phyloP scores from a whole-genome alignment of 1,284 basidiomycete genomes.

The Vanrija sp. region DNA sequence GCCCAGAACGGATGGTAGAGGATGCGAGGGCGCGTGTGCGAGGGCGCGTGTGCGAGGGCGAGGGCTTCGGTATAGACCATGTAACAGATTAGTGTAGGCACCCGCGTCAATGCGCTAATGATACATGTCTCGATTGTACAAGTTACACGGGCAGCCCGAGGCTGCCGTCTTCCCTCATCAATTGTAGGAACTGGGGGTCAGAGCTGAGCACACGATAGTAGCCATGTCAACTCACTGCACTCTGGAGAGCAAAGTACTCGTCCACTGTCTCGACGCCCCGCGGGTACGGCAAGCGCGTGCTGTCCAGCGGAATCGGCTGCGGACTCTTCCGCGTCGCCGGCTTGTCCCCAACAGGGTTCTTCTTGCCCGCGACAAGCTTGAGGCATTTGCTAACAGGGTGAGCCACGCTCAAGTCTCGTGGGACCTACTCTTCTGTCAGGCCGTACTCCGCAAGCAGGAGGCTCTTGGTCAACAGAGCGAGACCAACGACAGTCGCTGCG shows the following conservation, averaged over 20 bases:
- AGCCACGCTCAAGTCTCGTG: not conserved
- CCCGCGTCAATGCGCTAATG: not conserved
- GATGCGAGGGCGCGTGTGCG: too few relatives aligned
- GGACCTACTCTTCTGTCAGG: slow-evolving; percentile 75
- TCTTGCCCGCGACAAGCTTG: slow-evolving; percentile 79
- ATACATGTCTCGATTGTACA: not conserved
- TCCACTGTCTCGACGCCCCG: slow-evolving; percentile 35
- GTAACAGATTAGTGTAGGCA: too few relatives aligned
- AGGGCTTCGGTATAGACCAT: too few relatives aligned
- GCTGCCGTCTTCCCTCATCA: slow-evolving; percentile 37
- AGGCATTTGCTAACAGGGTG: slow-evolving; percentile 44
- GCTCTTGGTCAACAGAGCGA: slow-evolving; percentile 77
- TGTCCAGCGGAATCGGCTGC: slow-evolving; percentile 20
- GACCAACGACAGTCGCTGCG: slow-evolving; percentile 66
- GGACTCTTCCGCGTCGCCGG: slow-evolving; percentile 55
- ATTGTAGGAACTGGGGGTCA: slow-evolving; percentile 19
- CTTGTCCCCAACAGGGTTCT: slow-evolving; percentile 75
- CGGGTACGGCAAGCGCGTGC: slow-evolving; percentile 26
- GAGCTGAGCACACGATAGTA: not conserved
- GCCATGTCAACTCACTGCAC: slow-evolving; percentile 1
- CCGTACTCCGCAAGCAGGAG: slow-evolving; percentile 76
- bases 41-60: too few relatives aligned
- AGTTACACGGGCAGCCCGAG: slow-evolving; percentile 15
- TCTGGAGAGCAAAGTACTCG: slow-evolving; percentile 24
- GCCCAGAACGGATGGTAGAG: too few relatives aligned